Evolutionary conservation across 768 basidiomycete genomes (phyloP).

Genomic region (Tylopilus sp.): DNA sequence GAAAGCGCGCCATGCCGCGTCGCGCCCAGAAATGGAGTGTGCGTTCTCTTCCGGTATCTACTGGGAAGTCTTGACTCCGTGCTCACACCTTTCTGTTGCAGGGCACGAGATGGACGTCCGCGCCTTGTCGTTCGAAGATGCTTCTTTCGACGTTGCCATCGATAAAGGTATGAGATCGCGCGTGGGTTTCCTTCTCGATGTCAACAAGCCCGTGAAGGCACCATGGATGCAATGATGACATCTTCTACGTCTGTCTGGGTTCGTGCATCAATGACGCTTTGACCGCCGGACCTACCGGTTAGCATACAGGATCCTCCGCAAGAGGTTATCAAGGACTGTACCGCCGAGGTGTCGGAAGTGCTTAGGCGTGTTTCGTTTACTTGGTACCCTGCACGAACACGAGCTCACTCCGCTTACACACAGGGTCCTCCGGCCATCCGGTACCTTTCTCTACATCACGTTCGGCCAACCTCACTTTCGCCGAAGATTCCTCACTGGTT

Average conservation of each 20-base stretch:
- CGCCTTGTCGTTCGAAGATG: constrained; percentile 51
- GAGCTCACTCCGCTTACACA: background rate
- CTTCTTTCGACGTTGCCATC: constrained; percentile 73
- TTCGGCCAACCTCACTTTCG: constrained; percentile 92
- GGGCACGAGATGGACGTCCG: constrained; percentile 88
- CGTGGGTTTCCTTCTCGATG: background rate
- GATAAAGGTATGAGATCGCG: constrained; percentile 61
- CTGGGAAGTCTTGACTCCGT: background rate
- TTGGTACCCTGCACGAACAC: background rate
- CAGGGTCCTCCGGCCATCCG: constrained; percentile 60
- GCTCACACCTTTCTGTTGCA: constrained; percentile 23
- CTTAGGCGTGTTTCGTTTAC: constrained; percentile 44
- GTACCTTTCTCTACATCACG: constrained; percentile 74
- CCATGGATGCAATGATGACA: constrained; percentile 91
- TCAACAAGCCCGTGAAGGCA: constrained; percentile 38
- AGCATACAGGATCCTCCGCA: constrained; percentile 63
- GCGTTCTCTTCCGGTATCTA: constrained; percentile 13
- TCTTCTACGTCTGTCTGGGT: constrained; percentile 83
- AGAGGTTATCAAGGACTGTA: constrained; percentile 67
- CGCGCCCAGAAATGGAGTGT: constrained; percentile 73
- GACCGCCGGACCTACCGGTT: constrained; percentile 1
- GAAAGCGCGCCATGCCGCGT: constrained; percentile 46
- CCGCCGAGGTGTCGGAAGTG: constrained; percentile 72
- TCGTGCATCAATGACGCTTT: constrained; percentile 10
- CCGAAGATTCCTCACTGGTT: constrained; percentile 53